These are phyloP conservation scores for Barnettozyma vustinii DNA, from an alignment of 805 yeast species.

Conservation along the genomic window DNA sequence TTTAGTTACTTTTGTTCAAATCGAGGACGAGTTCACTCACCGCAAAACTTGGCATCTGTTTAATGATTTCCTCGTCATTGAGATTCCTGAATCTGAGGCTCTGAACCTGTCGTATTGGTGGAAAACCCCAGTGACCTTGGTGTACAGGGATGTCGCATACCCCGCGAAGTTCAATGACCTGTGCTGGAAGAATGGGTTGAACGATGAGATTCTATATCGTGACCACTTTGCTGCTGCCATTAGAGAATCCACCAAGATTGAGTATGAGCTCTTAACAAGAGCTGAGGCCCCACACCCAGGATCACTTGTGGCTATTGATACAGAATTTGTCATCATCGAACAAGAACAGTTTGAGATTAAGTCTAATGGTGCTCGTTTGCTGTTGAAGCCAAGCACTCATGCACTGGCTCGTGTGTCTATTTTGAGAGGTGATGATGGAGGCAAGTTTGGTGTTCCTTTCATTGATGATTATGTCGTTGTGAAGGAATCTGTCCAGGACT, in stretches of 20 bases:
- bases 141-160: conserved; percentile 51
- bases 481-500: conserved; percentile 67
- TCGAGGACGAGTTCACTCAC: conserved; percentile 30
- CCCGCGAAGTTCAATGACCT: conserved; percentile 40
- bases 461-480: conserved; percentile 90
- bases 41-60: conserved; percentile 67
- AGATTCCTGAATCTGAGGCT: conserved; percentile 71
- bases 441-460: conserved; percentile 66
- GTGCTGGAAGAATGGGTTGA: conserved; percentile 45
- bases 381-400: conserved; percentile 69
- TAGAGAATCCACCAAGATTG: conserved; percentile 50
- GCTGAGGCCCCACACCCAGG: conserved; percentile 74
- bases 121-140: conserved; percentile 74
- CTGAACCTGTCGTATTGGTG: conserved; percentile 66
- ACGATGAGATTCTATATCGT: conserved; percentile 62
- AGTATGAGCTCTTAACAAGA: conserved; percentile 61
- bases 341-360: conserved; percentile 77
- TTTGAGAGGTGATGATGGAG: conserved; percentile 64
- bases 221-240: conserved; percentile 71
- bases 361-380: conserved; percentile 60
- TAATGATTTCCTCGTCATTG: conserved; percentile 85
- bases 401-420: conserved; percentile 89
- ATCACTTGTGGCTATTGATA: conserved; percentile 85
- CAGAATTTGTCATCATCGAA: conserved; percentile 84
- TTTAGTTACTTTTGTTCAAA: conserved; percentile 52